phyloP scores from a whole-genome alignment of 176 grass and related monocot species.

The Aegilops speltoides region DNA sequence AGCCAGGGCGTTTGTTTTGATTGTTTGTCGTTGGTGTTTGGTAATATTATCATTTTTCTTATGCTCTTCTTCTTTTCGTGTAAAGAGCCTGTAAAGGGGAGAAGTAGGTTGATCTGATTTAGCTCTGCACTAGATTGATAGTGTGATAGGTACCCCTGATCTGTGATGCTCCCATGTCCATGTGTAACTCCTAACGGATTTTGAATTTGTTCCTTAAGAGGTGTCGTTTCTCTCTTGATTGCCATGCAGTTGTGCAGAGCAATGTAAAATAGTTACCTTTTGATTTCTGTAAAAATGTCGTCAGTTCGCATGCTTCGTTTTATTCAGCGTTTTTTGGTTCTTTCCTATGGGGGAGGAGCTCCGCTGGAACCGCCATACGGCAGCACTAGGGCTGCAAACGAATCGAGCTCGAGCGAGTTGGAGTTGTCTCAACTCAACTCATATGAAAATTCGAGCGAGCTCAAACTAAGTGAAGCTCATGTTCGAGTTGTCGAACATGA shows the following conservation, averaged over 20 bases:
- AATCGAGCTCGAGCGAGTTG: no score
- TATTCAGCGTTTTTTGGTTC: no score
- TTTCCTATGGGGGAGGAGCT: no score
- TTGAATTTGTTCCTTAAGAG: constrained; percentile 3
- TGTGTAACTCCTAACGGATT: constrained; percentile 12
- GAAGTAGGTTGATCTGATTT: constrained; percentile 41
- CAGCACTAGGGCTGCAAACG: no score
- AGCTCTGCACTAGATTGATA: constrained; percentile 33
- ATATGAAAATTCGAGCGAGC: no score
- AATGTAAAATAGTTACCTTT: constrained; percentile 21
- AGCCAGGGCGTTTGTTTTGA: constrained; percentile 2
- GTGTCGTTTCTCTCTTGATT: background rate
- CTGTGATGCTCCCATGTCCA: background rate
- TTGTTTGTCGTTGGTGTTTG: background rate
- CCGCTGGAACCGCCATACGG: no score
- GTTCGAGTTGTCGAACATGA: no score
- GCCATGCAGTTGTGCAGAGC: constrained; percentile 32
- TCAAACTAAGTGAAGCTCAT: no score
- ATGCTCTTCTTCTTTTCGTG: background rate
- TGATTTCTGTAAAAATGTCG: constrained; percentile 16
- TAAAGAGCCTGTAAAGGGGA: constrained; percentile 60
- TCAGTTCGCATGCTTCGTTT: background rate
- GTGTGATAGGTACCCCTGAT: background rate
- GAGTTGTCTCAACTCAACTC: no score
- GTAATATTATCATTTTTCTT: constrained; percentile 28